Percentiles rank a stretch among this genome's conserved stretches.
phyloP scores from a whole-genome alignment of 2,329 filamentous ascomycete species.

The Fusarium sulawesiense region DNA sequence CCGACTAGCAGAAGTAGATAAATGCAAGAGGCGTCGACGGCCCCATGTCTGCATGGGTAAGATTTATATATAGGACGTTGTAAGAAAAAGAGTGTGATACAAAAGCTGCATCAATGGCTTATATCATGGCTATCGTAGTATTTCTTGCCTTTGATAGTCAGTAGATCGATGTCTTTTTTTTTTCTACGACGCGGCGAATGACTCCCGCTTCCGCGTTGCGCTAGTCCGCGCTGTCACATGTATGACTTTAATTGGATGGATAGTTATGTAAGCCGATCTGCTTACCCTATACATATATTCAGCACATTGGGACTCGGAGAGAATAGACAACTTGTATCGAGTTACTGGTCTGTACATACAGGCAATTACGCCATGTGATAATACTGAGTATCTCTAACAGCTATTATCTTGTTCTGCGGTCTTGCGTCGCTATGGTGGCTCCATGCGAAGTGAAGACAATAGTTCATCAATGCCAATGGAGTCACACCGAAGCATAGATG shows the following conservation, averaged over 20 bases:
- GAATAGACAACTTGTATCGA: not conserved
- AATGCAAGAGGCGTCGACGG: slow-evolving; percentile 32
- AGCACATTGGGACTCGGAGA: not conserved
- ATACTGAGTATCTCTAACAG: no score
- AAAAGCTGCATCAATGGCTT: slow-evolving; percentile 5
- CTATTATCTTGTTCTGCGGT: no score
- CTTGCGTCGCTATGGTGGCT: accelerated
- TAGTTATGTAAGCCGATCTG: not conserved
- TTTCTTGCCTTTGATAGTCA: not conserved
- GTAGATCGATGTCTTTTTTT: slow-evolving; percentile 28
- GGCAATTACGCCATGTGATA: not conserved
- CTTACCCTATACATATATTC: slow-evolving; percentile 12
- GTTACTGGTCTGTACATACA: not conserved
- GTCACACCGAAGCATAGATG: not conserved
- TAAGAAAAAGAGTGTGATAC: not conserved
- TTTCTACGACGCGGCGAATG: slow-evolving; percentile 31
- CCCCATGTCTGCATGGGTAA: slow-evolving; percentile 49
- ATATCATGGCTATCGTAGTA: slow-evolving; percentile 3
- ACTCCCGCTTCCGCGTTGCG: slow-evolving; percentile 31
- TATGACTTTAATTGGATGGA: slow-evolving; percentile 1
- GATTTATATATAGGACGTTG: not conserved
- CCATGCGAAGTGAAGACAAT: accelerated
- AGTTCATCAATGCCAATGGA: no score
- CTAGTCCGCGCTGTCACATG: slow-evolving; percentile 37
- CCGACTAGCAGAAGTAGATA: slow-evolving; percentile 30